A percentile compares a stretch with the other conserved stretches of the same genome.
phyloP scores from a whole-genome alignment of 75 land plant genomes.

The Azolla pinnata region DNA sequence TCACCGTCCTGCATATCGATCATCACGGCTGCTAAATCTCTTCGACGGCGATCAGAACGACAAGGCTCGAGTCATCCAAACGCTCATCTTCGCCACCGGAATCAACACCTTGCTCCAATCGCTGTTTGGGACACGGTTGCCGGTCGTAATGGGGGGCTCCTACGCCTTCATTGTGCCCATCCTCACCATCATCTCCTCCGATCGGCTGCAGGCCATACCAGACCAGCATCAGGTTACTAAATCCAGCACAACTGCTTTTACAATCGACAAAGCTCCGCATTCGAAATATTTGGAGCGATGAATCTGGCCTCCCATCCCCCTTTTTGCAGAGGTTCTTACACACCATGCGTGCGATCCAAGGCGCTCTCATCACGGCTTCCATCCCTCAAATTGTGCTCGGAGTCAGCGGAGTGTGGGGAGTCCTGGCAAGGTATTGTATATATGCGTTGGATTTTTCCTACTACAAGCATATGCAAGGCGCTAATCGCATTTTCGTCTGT shows the following conservation, averaged over 20 bases:
- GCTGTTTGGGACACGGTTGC: slow-evolving; percentile 41
- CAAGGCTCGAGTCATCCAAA: slow-evolving; percentile 42
- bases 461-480: neutral
- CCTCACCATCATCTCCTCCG: slow-evolving; percentile 35
- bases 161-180: slow-evolving; percentile 40
- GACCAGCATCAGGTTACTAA: slow-evolving; percentile 15
- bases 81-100: slow-evolving; percentile 35
- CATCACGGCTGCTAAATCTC: neutral
- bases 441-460: neutral
- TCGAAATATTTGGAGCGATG: neutral
- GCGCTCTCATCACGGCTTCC: slow-evolving; percentile 66
- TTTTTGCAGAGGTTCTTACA: slow-evolving; percentile 50
- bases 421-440: slow-evolving; percentile 20
- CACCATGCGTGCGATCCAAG: slow-evolving; percentile 79
- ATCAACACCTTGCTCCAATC: slow-evolving; percentile 40
- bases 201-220: slow-evolving; percentile 14
- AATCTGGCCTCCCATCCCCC: neutral
- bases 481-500: neutral
- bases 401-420: slow-evolving; percentile 73
- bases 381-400: slow-evolving; percentile 63
- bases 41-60: slow-evolving; percentile 10
- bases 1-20: neutral
- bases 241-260: neutral
- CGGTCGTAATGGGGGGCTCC: slow-evolving; percentile 37
- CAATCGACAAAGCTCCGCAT: neutral